These are phyloP conservation scores for Lachancea lanzarotensis DNA, from an alignment of 805 yeast genomes.

Conservation along the genomic window DNA sequence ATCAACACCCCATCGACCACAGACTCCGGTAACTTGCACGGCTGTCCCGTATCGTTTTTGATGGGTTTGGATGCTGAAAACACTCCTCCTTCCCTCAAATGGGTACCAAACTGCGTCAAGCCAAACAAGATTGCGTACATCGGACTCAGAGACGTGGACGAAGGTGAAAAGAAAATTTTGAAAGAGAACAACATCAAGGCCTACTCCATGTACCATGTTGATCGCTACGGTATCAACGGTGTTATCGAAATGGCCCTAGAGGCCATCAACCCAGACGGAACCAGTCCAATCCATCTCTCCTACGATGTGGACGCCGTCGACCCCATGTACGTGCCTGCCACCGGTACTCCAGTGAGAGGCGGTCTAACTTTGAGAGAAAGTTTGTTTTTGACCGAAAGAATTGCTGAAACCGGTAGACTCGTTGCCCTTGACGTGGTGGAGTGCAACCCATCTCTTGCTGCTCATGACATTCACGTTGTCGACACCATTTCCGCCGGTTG, in stretches of 20 bases:
- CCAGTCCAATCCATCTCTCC: constrained; percentile 77
- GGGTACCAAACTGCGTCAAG: constrained; percentile 70
- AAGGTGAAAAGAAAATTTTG: constrained; percentile 71
- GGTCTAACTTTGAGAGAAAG: constrained; percentile 94
- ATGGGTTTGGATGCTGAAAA: constrained; percentile 67
- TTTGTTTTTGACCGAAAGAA: constrained; percentile 81
- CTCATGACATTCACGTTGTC: constrained; percentile 62
- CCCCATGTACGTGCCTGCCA: constrained; percentile 90
- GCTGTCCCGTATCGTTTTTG: constrained; percentile 90
- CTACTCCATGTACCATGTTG: constrained; percentile 92
- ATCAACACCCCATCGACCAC: constrained; percentile 83
- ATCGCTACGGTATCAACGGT: constrained; percentile 83
- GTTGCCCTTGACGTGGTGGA: constrained; percentile 89
- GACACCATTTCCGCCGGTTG: constrained; percentile 89
- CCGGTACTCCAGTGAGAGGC: constrained; percentile 97
- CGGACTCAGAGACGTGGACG: constrained; percentile 90
- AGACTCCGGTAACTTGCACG: constrained; percentile 87
- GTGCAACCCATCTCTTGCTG: constrained; percentile 83
- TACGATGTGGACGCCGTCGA: constrained; percentile 97
- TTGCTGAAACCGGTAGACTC: constrained; percentile 84
- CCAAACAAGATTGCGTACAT: constrained; percentile 78
- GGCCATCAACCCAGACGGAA: constrained; percentile 62
- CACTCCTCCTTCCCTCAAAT: constrained; percentile 61
- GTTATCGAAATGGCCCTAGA: constrained; percentile 90
- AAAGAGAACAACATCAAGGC: constrained; percentile 70